phyloP scores from a whole-genome alignment of 2,329 filamentous ascomycete species.

The Sarocladium brachiariae region DNA sequence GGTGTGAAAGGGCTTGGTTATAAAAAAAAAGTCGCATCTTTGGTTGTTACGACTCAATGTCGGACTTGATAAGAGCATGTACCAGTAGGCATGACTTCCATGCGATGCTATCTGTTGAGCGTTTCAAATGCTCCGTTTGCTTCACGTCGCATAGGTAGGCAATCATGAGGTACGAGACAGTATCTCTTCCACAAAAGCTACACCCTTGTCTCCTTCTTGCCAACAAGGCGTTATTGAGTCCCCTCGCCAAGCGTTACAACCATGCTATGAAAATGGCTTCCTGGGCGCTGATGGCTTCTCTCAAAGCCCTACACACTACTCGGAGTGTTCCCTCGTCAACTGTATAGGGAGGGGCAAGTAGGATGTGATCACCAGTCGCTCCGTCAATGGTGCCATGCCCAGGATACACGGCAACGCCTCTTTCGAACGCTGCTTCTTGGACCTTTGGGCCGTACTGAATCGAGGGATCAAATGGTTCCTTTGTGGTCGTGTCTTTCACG shows the following conservation, averaged over 20 bases:
- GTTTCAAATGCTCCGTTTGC: too few relatives aligned
- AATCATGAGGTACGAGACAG: too few relatives aligned
- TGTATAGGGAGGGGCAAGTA: slow-evolving; percentile 64
- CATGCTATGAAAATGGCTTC: neutral
- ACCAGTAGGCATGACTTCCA: too few relatives aligned
- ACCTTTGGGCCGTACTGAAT: slow-evolving; percentile 21
- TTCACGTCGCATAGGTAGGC: too few relatives aligned
- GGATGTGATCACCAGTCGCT: slow-evolving; percentile 58
- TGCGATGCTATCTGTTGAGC: too few relatives aligned
- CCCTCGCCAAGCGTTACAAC: neutral
- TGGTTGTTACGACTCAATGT: too few relatives aligned
- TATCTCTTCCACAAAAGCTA: neutral
- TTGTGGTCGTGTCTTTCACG: slow-evolving; percentile 30
- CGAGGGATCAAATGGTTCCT: slow-evolving; percentile 26
- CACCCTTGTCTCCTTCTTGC: neutral
- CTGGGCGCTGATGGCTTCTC: slow-evolving; percentile 7
- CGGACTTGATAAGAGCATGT: too few relatives aligned
- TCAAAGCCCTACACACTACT: slow-evolving; percentile 6
- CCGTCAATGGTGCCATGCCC: slow-evolving; percentile 55
- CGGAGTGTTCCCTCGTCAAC: slow-evolving; percentile 33
- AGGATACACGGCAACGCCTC: slow-evolving; percentile 49
- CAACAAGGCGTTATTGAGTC: neutral
- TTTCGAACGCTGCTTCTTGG: slow-evolving; percentile 21
- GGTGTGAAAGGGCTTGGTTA: too few relatives aligned
- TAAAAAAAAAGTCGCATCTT: too few relatives aligned